Evolutionary conservation across 805 yeast genomes (phyloP), one percentile per base, ranked within the genome.

Genomic region (Barnettozyma populi): DNA sequence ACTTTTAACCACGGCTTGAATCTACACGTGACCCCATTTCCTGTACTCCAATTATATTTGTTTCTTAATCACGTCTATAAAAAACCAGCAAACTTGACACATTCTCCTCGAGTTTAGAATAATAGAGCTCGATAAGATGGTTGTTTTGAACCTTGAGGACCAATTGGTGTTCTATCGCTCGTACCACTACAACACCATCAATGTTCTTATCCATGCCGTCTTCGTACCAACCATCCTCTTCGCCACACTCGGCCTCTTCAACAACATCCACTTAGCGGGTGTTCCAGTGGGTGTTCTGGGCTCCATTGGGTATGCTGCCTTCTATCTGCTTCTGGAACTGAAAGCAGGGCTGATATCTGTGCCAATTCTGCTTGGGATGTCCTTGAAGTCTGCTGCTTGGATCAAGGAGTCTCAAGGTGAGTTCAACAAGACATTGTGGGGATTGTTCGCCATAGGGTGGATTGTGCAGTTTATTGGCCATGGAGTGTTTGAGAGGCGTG

Each of bases 381-480:
- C 60, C 20, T 48, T 55, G 29, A 50, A 42, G 40, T 61, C 65
- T 36, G 60, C 67, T 25, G 56, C 57, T 29, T 43, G 55, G 38
- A 49, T 60, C 1, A 45, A 62, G 21, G 62, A 59, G 27, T 40
- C 52, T 27, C 52, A 56, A 18, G 48, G 54, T 13, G 40, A 38
- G 16, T 44, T 43, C 36, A 53, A 50, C 27, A 45, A 43, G 20
- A 13, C 14, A 3, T 40, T 58, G 40, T 37, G 56, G 46, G 55
- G 47, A 1, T 55, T 78, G 16, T 86, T 84, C 62, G 62, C 74
- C 0, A 34, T 68, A 2, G 69, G 86, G 9, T 92, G 99, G 98
- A 58, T 80, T 14, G 80, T 79, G 7, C 98, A 94, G 59, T 90
- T 92, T 64, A 72, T 84, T 43, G 97, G 97, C 4, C 98, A 94